Evolutionary conservation across 1,284 basidiomycete species (phyloP), one percentile per base, ranked within the genome.

Genomic region (Ustilago curta): DNA sequence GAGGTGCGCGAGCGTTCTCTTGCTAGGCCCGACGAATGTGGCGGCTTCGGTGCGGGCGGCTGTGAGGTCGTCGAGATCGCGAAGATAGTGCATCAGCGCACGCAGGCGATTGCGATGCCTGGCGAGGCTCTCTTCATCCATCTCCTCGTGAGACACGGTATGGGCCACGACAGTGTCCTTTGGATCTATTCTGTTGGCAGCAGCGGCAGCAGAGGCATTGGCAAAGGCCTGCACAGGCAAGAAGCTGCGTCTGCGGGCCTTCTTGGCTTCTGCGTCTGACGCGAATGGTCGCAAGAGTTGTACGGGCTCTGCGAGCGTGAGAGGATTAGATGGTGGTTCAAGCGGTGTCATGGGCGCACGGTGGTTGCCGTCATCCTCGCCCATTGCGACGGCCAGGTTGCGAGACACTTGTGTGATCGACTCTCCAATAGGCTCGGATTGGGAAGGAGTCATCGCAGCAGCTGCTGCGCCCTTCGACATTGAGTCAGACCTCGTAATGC

Each of bases 21-120:
- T 69, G 56, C 66, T 69, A 9, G 66, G 59, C 32, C 56, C 66
- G 18, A 69, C 56, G 23, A 59, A 62, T 2, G 59, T 59, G 35
- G 51, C 51, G 19, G 66, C 59, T 32, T 63, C 61, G 40, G 53
- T 64, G 39, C 67, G 60, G 21, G 57, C 61, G 3, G 70, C 64
- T 4, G 61, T 53, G 35, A 99, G 88, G 83, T 97, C 95, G 81
- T 95, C 92, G 89, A 99, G 91, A 82, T 99, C 96, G 79, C 91
- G 91, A 21, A 99, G 88, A 86, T 98, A 98, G 18, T 92, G 91
- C 91, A 98, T 95, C 42, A 99, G 90, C 12, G 92, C 92, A 65
- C 93, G 90, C 53, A 98, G 87, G 25, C 92, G 93, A 48, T 90
- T 88, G 76, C 89, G 89, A 79, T 92, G 92, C 45, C 8, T 53